Percentiles rank a stretch among this genome's conserved stretches.
These are phyloP conservation scores for Pichia sorboxylosa DNA, from an alignment of 1,139 yeast genomes.

Conservation along the genomic window DNA sequence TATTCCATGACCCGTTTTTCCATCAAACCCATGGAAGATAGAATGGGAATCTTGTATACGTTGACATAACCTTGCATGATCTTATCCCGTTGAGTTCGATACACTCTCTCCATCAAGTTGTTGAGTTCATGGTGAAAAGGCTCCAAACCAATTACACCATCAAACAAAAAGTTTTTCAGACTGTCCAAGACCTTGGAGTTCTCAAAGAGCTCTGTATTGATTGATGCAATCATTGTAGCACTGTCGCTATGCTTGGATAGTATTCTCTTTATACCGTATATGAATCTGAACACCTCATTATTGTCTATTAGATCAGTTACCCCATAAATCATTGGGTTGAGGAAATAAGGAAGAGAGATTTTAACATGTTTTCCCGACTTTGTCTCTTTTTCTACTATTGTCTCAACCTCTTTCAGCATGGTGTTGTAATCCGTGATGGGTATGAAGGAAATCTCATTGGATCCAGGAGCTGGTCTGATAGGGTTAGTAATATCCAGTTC, in stretches of 20 bases:
- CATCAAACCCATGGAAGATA: constrained; percentile 76
- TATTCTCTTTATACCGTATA: constrained; percentile 49
- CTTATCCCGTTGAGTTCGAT: constrained; percentile 60
- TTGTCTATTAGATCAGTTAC: constrained; percentile 32
- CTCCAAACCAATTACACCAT: constrained; percentile 62
- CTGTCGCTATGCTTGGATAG: constrained; percentile 36
- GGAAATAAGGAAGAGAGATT: constrained; percentile 59
- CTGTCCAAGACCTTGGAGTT: constrained; percentile 36
- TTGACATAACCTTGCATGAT: constrained; percentile 82
- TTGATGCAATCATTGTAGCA: constrained; percentile 40
- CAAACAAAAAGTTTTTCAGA: constrained; percentile 46
- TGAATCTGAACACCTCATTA: constrained; percentile 43
- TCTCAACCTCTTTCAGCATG: constrained; percentile 32
- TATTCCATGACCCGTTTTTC: constrained; percentile 61
- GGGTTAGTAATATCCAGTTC: constrained; percentile 71
- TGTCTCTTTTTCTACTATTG: constrained; percentile 26
- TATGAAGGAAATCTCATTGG: constrained; percentile 47
- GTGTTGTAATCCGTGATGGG: constrained; percentile 14
- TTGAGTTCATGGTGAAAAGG: constrained; percentile 75
- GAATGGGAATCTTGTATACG: constrained; percentile 55
- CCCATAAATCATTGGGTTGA: constrained; percentile 69
- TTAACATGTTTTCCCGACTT: constrained; percentile 40
- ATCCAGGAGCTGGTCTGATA: constrained; percentile 53
- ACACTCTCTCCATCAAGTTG: constrained; percentile 53
- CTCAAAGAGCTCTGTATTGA: constrained; percentile 61